Base-by-base conservation (phyloP, 495 filamentous ascomycete species). In the Chaetomium cochliodes region DNA sequence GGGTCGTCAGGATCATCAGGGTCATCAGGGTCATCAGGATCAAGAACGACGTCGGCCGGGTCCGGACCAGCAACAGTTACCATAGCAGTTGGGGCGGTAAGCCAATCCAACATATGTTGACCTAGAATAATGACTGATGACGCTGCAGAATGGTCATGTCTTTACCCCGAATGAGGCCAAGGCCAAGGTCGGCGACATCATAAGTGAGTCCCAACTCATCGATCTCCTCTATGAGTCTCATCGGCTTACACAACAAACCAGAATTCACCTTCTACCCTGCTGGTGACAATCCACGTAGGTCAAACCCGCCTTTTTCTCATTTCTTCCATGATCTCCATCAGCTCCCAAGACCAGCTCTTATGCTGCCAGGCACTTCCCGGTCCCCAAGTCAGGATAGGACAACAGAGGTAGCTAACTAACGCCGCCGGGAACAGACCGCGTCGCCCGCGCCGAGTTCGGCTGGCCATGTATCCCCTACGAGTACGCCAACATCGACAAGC, bases 401-500 rank as follows among this genome's bases (percentile, higher is more conserved):
- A 44, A 20, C 16, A 44, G 8, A 50, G n/a, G 18, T 50, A 50
- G 46, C 46, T 50, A 23, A 50, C 46, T 50, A 23, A 50, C 46
- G 12, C n/a, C 8, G 20, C 46, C n/a, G 16, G 46, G 33, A 5
- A 50, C 46, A 50, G 46, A 88, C 65, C 82, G 82, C 2, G 86
- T 88, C 12, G 80, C 78, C 7, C 78, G 81, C 33, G 79, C 85
- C 5, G 82, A 79, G n/a, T 88, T 78, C 65, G 68, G 71, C 22
- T 75, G 70, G 46, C 82, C 87, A 58, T 88, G 87, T 63, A 80
- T 87, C 37, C 85, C 85, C 11, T 86, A 84, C 61, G 85, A 88
- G 62, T 65, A 78, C 41, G 76, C 76, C 16, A 76, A 74, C 6
- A 53, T 59, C 23, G 67, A 73, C 44, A 77, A 76, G 49, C 53